phyloP scores from a whole-genome alignment of 176 grass and related monocot species.

The Oryza australiensis region DNA sequence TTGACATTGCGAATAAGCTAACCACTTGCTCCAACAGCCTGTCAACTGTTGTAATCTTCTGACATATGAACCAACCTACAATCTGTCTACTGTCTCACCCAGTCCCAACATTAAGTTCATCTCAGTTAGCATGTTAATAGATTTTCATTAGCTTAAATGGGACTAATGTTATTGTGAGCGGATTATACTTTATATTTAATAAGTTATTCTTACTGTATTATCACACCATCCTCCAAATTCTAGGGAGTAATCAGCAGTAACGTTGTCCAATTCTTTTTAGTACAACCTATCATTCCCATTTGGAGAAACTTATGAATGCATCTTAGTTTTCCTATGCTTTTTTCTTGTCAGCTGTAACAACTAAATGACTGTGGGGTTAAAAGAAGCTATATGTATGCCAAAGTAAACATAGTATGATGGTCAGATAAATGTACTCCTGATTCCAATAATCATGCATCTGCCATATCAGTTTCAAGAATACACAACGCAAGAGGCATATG shows the following conservation, averaged over 20 bases:
- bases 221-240: not conserved
- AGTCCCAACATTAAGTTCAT: not conserved
- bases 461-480: not conserved
- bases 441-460: not conserved
- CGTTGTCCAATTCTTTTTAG: not conserved
- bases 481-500: not conserved
- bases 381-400: not conserved
- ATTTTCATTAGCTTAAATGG: not conserved
- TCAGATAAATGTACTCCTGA: not conserved
- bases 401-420: not conserved
- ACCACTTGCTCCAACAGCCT: not conserved
- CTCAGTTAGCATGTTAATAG: not conserved
- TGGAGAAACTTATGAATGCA: not conserved
- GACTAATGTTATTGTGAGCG: not conserved
- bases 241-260: conserved; percentile 7
- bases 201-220: not conserved
- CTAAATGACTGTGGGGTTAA: not conserved
- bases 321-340: not conserved
- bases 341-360: not conserved
- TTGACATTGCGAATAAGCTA: not conserved
- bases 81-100: not conserved
- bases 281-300: not conserved
- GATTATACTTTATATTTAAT: not conserved
- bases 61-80: not conserved
- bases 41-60: not conserved